Percentiles rank a stretch among this genome's conserved stretches.
Evolutionary conservation across 805 yeast genomes (phyloP).

Genomic region (Yarrowia osloensis): DNA sequence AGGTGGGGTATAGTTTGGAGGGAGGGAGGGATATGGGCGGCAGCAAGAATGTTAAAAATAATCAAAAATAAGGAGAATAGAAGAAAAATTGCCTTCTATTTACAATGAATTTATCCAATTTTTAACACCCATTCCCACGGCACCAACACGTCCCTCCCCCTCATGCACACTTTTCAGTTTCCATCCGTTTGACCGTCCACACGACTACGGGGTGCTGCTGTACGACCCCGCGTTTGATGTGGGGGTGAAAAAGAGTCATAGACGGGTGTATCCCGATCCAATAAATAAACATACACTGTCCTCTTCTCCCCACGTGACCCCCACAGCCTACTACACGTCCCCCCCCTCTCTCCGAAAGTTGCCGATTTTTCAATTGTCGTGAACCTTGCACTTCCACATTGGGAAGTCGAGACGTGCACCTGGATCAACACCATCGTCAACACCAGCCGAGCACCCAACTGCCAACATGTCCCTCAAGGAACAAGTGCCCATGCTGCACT

Average conservation of each 20-base stretch:
- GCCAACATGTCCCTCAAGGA: slow-evolving; percentile 25
- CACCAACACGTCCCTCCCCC: too few relatives aligned
- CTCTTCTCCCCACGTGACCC: too few relatives aligned
- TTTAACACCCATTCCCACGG: too few relatives aligned
- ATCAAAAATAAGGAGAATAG: too few relatives aligned
- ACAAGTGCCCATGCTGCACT: slow-evolving; percentile 9
- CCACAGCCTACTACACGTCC: neutral
- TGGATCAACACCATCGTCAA: neutral
- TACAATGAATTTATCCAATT: too few relatives aligned
- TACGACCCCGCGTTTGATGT: neutral
- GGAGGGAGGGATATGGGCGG: neutral
- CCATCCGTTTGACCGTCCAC: slow-evolving; percentile 15
- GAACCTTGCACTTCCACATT: slow-evolving; percentile 24
- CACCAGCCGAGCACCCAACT: neutral
- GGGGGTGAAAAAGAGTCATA: neutral
- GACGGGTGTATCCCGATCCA: too few relatives aligned
- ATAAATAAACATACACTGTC: too few relatives aligned
- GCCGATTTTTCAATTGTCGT: slow-evolving; percentile 17
- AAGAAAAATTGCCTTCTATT: too few relatives aligned
- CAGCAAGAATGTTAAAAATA: neutral
- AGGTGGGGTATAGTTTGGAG: neutral
- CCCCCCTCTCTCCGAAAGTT: neutral
- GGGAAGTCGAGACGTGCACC: slow-evolving; percentile 18
- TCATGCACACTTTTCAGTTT: neutral
- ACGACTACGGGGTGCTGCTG: neutral